A percentile compares a stretch with the other conserved stretches of the same genome.
Evolutionary conservation across 2,329 filamentous ascomycete species (phyloP).

Genomic region (Talaromyces marneffei): DNA sequence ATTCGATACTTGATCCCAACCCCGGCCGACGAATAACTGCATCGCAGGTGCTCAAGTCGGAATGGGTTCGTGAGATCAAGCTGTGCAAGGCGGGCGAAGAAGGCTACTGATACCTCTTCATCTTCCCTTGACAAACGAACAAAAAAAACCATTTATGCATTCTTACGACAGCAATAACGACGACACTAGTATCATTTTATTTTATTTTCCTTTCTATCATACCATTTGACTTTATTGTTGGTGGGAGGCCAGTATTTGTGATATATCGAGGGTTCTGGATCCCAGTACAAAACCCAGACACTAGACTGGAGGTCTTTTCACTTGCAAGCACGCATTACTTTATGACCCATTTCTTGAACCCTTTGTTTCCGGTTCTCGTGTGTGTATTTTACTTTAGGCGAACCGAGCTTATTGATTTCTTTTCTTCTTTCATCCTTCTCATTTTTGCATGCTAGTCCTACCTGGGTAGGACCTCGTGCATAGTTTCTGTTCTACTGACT

Average conservation of each 20-base stretch:
- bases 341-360: neutral
- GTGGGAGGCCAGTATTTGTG: constrained; percentile 12
- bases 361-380: neutral
- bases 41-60: constrained; percentile 92
- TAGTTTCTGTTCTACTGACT: neutral
- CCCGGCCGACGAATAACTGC: constrained; percentile 87
- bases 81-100: constrained; percentile 95
- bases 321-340: neutral
- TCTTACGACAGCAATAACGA: constrained; percentile 10
- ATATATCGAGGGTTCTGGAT: constrained; percentile 17
- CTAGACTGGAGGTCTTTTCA: constrained; percentile 1
- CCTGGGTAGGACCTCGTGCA: neutral
- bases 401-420: constrained; percentile 7
- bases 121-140: constrained; percentile 5
- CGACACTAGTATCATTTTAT: constrained; percentile 3
- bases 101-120: constrained; percentile 57
- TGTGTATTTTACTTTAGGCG: constrained; percentile 14
- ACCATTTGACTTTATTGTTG: constrained; percentile 5
- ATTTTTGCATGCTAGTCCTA: neutral
- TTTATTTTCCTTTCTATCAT: neutral
- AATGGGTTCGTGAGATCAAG: constrained; percentile 97
- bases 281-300: neutral
- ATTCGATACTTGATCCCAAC: constrained; percentile 95
- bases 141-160: constrained; percentile 5
- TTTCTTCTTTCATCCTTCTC: constrained; percentile 14